phyloP scores from a whole-genome alignment of 2,329 filamentous ascomycete genomes.

The Drechslerella dactyloides region DNA sequence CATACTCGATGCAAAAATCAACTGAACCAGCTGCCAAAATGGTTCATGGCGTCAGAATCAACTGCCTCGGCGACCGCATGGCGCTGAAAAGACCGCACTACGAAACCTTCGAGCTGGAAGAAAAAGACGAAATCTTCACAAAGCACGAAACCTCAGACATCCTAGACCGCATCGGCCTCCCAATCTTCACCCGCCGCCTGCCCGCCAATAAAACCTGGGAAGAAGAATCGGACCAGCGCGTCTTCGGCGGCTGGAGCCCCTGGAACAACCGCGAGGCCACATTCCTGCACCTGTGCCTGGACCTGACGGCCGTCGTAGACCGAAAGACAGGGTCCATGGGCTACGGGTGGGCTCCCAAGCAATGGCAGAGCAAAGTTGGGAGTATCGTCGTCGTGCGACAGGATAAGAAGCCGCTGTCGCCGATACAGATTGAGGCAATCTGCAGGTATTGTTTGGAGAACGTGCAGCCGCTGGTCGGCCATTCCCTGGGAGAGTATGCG shows the following conservation, averaged over 20 bases:
- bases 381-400: slow-evolving; percentile 9
- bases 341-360: slow-evolving; percentile 10
- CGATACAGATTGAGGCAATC: slow-evolving; percentile 21
- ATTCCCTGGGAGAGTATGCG: slow-evolving; percentile 5
- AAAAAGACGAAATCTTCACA: slow-evolving; percentile 12
- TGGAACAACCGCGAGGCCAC: slow-evolving; percentile 12
- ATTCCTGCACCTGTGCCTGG: slow-evolving; percentile 13
- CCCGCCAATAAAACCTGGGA: slow-evolving; percentile 2
- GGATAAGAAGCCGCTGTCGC: slow-evolving; percentile 11
- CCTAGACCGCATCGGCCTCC: slow-evolving; percentile 11
- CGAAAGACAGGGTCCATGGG: neutral
- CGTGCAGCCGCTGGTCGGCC: neutral
- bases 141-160: slow-evolving; percentile 15
- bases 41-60: slow-evolving; percentile 12
- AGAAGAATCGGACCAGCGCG: neutral
- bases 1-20: slow-evolving; percentile 10
- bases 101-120: slow-evolving; percentile 2
- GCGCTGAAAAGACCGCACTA: slow-evolving; percentile 4
- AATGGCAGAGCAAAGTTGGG: slow-evolving; percentile 10
- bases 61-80: slow-evolving; percentile 10
- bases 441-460: slow-evolving; percentile 9
- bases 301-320: neutral
- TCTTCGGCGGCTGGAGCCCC: neutral
- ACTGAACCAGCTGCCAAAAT: slow-evolving; percentile 11
- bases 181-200: slow-evolving; percentile 7